Evolutionary conservation across 345 rosid genomes (phyloP).

Genomic region (Hirschfeldia incana): DNA sequence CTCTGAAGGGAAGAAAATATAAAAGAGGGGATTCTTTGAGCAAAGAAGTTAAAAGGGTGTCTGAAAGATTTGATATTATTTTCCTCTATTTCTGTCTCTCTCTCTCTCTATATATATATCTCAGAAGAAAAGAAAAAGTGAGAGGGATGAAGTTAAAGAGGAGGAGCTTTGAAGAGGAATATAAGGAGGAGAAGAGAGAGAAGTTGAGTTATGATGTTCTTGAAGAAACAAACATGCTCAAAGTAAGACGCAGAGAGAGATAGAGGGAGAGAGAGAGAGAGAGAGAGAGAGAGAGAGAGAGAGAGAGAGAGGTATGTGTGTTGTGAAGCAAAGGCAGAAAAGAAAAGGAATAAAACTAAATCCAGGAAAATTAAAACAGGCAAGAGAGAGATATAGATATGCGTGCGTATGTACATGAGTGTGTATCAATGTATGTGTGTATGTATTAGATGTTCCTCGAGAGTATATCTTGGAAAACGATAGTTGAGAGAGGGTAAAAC

Average conservation of each 20-base stretch:
- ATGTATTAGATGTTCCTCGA: slow-evolving; percentile 53
- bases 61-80: slow-evolving; percentile 43
- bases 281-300: not conserved
- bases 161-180: slow-evolving; percentile 31
- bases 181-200: slow-evolving; percentile 27
- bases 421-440: slow-evolving; percentile 12
- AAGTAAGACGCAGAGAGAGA: slow-evolving; percentile 30
- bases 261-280: slow-evolving; percentile 7
- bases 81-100: slow-evolving; percentile 12
- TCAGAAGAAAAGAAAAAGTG: slow-evolving; percentile 17
- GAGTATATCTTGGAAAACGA: slow-evolving; percentile 75
- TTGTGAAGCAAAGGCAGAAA: slow-evolving; percentile 43
- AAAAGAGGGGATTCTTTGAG: slow-evolving; percentile 37
- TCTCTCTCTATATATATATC: not conserved
- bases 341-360: slow-evolving; percentile 38
- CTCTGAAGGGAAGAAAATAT: not conserved
- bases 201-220: slow-evolving; percentile 33
- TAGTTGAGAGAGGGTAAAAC: slow-evolving; percentile 37
- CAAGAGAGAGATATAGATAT: slow-evolving; percentile 38
- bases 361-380: slow-evolving; percentile 36
- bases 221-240: slow-evolving; percentile 56
- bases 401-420: slow-evolving; percentile 13
- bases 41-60: slow-evolving; percentile 43
- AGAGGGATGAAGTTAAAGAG: slow-evolving; percentile 37
- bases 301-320: slow-evolving; percentile 40